Conservation (phyloP, 1,284 basidiomycete genomes). For the Lentinula novae-zelandiae region DNA sequence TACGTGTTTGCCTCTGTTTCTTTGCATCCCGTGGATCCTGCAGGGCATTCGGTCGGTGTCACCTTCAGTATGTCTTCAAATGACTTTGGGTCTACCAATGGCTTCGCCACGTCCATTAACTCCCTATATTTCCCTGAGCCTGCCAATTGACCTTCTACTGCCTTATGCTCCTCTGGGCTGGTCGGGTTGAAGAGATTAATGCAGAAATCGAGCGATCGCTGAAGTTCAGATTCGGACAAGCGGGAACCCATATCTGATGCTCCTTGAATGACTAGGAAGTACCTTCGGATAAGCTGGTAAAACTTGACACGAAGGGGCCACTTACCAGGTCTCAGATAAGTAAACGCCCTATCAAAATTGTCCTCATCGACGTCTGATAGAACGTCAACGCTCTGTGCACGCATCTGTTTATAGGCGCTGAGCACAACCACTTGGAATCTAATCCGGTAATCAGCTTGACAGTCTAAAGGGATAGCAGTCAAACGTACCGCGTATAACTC, state of each 20-base stretch:
- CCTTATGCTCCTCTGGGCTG: constrained; percentile 45
- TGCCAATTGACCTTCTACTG: constrained; percentile 25
- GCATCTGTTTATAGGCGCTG: constrained; percentile 71
- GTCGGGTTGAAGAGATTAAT: constrained; percentile 56
- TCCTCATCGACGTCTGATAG: constrained; percentile 62
- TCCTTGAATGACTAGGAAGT: constrained; percentile 63
- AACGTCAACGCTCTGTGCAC: constrained; percentile 51
- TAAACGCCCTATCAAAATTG: constrained; percentile 66
- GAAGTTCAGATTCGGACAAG: constrained; percentile 67
- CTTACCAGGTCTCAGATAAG: constrained; percentile 56
- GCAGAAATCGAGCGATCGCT: constrained; percentile 60
- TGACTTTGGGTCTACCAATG: constrained; percentile 39
- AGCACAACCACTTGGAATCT: constrained; percentile 74
- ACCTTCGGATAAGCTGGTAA: neutral
- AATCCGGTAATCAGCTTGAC: neutral
- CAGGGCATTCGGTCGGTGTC: neutral
- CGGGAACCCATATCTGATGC: constrained; percentile 67
- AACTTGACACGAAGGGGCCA: neutral
- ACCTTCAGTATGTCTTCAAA: constrained; percentile 26
- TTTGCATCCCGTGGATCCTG: constrained; percentile 1
- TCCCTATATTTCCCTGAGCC: constrained; percentile 19
- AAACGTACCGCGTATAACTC: constrained; percentile 51
- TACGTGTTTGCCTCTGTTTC: constrained; percentile 19
- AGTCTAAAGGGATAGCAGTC: neutral
- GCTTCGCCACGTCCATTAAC: constrained; percentile 43